Base-by-base conservation (phyloP, 1,284 basidiomycete species). In the Moniliella sp. region DNA sequence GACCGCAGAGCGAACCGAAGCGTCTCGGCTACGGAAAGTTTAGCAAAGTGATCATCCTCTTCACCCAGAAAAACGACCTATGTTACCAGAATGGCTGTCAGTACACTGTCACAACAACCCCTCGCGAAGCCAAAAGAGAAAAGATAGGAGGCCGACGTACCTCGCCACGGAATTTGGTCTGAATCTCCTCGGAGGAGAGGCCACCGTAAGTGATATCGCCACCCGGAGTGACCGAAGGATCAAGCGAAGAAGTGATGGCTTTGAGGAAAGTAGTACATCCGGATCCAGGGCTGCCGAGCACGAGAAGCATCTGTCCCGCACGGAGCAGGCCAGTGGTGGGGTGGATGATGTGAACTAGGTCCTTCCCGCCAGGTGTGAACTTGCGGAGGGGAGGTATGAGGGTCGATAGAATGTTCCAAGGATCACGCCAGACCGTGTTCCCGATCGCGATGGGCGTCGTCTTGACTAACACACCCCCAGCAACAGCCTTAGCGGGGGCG, bases 281-380 rank as follows among this genome's bases (percentile, higher is more conserved):
- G 3, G 46, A 35, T 4, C 49, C 49, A 7, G 49, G 49, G 12
- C 47, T 35, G n/a, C 49, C 49, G 15, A 52, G 42, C 14, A 52
- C 49, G 32, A 52, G 46, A 13, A 50, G 40, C 49, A 52, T 52
- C 34, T 52, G 43, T 15, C 48, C 46, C 10, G 50, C 34, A 15
- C 43, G 43, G 34, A 50, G 43, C 4, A 50, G 36, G 18, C 50
- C 50, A 30, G 28, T 39, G 18, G 35, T 33, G 25, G 19, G 33
- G 21, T 43, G 37, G 18, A 51, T 36, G 9, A 51, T 34, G 15
- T 36, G 27, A 21, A 21, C 18, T 7, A 13, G 14, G 8, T 19
- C 10, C 16, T 32, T 33, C 3, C 10, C 15, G 10, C 19, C 10
- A 5, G 47, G 38, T 5, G 39, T 27, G 13, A 46, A 31, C 15